These are phyloP conservation scores for Phytopythium mirpurense DNA, from an alignment of 352 stramenopile species.

Conservation along the genomic window DNA sequence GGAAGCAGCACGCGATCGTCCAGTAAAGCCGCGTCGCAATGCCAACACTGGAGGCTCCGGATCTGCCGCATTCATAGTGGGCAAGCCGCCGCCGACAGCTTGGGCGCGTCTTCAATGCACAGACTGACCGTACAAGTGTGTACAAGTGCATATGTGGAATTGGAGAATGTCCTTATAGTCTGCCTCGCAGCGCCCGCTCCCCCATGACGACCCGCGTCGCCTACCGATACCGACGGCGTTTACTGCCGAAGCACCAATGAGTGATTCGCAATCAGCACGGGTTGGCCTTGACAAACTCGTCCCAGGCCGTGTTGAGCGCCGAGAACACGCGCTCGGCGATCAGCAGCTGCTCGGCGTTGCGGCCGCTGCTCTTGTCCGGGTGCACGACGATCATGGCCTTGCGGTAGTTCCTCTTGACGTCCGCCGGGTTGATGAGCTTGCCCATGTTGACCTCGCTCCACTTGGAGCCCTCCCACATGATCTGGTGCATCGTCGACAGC, in stretches of 20 bases:
- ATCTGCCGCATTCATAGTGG: not conserved
- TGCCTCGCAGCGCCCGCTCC: not conserved
- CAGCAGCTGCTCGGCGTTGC: slow-evolving; percentile 82
- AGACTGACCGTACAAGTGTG: no score
- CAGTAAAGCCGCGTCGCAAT: no score
- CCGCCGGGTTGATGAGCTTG: slow-evolving; percentile 86
- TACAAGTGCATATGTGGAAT: not conserved
- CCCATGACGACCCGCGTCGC: no score
- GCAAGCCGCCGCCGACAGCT: no score
- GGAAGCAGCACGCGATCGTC: slow-evolving; percentile 79
- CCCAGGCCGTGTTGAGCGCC: slow-evolving; percentile 87
- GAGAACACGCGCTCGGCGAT: slow-evolving; percentile 90
- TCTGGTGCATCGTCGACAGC: slow-evolving; percentile 88
- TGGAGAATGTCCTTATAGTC: slow-evolving; percentile 18
- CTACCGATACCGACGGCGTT: no score
- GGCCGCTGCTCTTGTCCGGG: slow-evolving; percentile 84
- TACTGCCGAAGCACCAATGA: no score
- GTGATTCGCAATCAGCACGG: no score
- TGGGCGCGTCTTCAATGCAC: not conserved
- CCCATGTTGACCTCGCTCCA: slow-evolving; percentile 89
- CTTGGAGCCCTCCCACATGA: slow-evolving; percentile 88
- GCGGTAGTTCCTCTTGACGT: slow-evolving; percentile 90
- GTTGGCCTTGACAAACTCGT: slow-evolving; percentile 80
- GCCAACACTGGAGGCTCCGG: no score
- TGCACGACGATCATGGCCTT: slow-evolving; percentile 93